Conservation (phyloP, 2,329 filamentous ascomycete genomes). For the Beauveria varroae region DNA sequence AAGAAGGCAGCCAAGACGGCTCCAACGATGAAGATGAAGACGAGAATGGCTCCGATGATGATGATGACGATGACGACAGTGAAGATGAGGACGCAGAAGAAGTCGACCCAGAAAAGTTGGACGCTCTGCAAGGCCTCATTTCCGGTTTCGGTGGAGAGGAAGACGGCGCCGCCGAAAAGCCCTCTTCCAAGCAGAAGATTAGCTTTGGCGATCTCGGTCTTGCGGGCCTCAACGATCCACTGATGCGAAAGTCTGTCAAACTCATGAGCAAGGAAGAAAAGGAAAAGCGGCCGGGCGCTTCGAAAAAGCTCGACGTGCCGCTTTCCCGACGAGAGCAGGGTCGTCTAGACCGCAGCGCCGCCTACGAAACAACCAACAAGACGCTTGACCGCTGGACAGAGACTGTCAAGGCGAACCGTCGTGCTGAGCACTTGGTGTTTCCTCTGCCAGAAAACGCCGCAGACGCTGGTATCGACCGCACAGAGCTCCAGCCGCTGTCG, state of each 20-base stretch:
- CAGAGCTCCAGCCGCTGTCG: slow-evolving; percentile 57
- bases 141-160: slow-evolving; percentile 58
- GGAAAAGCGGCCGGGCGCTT: slow-evolving; percentile 33
- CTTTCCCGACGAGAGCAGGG: slow-evolving; percentile 82
- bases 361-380: slow-evolving; percentile 86
- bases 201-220: slow-evolving; percentile 68
- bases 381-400: slow-evolving; percentile 87
- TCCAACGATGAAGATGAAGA: slow-evolving; percentile 18
- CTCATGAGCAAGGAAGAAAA: slow-evolving; percentile 59
- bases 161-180: slow-evolving; percentile 35
- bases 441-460: slow-evolving; percentile 69
- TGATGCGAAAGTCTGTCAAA: slow-evolving; percentile 73
- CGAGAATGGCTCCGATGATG: slow-evolving; percentile 30
- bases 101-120: slow-evolving; percentile 48
- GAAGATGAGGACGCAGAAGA: slow-evolving; percentile 45
- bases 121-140: slow-evolving; percentile 61
- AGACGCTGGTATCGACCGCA: slow-evolving; percentile 50
- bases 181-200: slow-evolving; percentile 56
- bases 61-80: slow-evolving; percentile 43
- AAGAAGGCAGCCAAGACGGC: slow-evolving; percentile 36
- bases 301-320: slow-evolving; percentile 71
- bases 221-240: slow-evolving; percentile 62
- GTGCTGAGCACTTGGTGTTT: slow-evolving; percentile 84
- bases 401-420: slow-evolving; percentile 87
- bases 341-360: slow-evolving; percentile 69